These are phyloP conservation scores for Phytopythium oedochilum DNA, from an alignment of 352 stramenopile genomes.

Conservation along the genomic window DNA sequence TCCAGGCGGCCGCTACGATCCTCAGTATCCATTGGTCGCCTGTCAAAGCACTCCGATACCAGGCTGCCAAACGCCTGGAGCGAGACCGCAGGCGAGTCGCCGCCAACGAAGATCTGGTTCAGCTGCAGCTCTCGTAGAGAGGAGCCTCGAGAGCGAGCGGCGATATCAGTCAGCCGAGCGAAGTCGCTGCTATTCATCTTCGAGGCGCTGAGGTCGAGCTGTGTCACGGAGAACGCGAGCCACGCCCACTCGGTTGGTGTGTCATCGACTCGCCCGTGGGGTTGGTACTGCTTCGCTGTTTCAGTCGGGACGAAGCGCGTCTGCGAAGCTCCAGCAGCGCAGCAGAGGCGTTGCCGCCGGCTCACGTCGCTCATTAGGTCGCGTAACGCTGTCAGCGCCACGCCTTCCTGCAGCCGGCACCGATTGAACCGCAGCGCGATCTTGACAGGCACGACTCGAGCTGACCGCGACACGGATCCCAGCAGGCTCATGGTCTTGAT, in stretches of 20 bases:
- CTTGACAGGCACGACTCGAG: conserved; percentile 7
- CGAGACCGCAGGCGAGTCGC: conserved; percentile 1
- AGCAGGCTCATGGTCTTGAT: conserved; percentile 20
- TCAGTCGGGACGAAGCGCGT: neutral
- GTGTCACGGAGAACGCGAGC: conserved; percentile 11
- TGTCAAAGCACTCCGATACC: conserved; percentile 26
- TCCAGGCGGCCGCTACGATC: neutral
- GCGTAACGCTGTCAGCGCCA: neutral
- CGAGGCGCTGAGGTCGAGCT: conserved; percentile 13
- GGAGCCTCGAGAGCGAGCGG: neutral
- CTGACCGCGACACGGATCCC: neutral
- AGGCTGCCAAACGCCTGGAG: conserved; percentile 18
- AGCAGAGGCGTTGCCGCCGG: neutral
- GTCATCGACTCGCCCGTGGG: neutral
- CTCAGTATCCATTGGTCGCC: no score
- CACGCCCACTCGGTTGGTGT: neutral
- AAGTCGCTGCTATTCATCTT: conserved; percentile 13
- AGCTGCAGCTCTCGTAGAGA: conserved; percentile 21
- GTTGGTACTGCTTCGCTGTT: neutral
- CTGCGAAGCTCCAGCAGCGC: neutral
- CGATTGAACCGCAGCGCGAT: conserved; percentile 27
- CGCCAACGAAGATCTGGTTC: conserved; percentile 13
- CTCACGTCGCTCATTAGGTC: conserved; percentile 1
- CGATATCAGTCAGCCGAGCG: conserved; percentile 8
- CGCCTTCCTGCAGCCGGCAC: conserved; percentile 4